These are phyloP conservation scores for Endocalyx cinctus DNA, from an alignment of 2,329 filamentous ascomycete genomes.

Conservation along the genomic window DNA sequence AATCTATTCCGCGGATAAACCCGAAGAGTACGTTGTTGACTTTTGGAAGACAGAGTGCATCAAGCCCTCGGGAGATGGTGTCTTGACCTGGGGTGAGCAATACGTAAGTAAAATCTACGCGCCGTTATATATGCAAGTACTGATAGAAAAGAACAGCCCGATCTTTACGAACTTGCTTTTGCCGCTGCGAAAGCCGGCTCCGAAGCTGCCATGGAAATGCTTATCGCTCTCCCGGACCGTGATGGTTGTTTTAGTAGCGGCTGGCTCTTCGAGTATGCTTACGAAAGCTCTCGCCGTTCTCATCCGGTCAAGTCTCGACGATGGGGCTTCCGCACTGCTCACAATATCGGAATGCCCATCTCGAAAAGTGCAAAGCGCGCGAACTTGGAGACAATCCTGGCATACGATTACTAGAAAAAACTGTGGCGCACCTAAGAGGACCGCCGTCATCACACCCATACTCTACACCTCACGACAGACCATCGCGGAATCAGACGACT, in stretches of 20 bases:
- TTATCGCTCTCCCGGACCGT: constrained; percentile 4
- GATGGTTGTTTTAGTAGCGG: constrained; percentile 2
- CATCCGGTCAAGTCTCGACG: constrained; percentile 2
- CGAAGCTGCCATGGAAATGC: constrained; percentile 3
- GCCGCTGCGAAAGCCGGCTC: constrained; percentile 2
- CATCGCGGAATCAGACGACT: too few relatives aligned
- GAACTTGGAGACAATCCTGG: not conserved
- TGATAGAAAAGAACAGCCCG: too few relatives aligned
- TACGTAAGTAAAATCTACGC: constrained; percentile 2
- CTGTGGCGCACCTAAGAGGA: too few relatives aligned
- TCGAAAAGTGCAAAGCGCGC: not conserved
- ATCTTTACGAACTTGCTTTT: constrained; percentile 2
- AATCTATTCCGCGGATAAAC: not conserved
- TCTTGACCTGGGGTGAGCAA: constrained; percentile 2
- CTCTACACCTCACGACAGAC: too few relatives aligned
- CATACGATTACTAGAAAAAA: constrained; percentile 2
- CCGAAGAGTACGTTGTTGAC: not conserved
- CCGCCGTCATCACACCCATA: too few relatives aligned
- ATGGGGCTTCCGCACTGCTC: constrained; percentile 4
- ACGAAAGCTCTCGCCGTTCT: not conserved
- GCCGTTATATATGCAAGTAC: too few relatives aligned
- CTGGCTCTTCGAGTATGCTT: constrained; percentile 9
- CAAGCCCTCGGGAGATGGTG: constrained; percentile 3
- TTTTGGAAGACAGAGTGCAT: not conserved
- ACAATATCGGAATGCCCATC: constrained; percentile 1